Evolutionary conservation across 1,139 yeast species (phyloP).

Genomic region (Kodamaea alishanica): DNA sequence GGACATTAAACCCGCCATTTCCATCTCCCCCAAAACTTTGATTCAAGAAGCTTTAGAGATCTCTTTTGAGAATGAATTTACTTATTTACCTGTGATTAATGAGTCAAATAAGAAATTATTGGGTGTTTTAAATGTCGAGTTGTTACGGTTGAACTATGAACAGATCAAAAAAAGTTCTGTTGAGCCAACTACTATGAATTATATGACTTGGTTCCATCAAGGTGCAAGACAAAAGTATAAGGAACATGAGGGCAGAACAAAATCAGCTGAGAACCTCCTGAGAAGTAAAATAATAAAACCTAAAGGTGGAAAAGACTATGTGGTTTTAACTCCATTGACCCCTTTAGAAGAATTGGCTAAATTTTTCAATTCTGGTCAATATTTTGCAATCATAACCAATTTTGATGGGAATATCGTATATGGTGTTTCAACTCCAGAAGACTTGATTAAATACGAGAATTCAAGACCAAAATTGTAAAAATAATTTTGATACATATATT

Average conservation of each 20-base stretch:
- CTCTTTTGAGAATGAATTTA: slow-evolving; percentile 55
- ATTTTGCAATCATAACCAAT: slow-evolving; percentile 59
- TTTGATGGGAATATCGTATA: slow-evolving; percentile 52
- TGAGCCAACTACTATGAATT: slow-evolving; percentile 33
- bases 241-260: slow-evolving; percentile 13
- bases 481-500: background rate
- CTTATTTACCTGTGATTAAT: slow-evolving; percentile 56
- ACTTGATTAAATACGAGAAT: slow-evolving; percentile 49
- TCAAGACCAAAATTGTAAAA: slow-evolving; percentile 46
- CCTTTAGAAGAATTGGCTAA: slow-evolving; percentile 54
- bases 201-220: slow-evolving; percentile 46
- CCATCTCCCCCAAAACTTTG: slow-evolving; percentile 52
- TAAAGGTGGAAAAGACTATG: slow-evolving; percentile 30
- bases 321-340: slow-evolving; percentile 52
- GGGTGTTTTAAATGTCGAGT: slow-evolving; percentile 56
- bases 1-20: slow-evolving; percentile 58
- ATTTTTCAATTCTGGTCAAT: slow-evolving; percentile 50
- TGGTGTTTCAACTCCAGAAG: slow-evolving; percentile 66
- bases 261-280: slow-evolving; percentile 10
- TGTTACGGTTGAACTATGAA: slow-evolving; percentile 26
- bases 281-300: slow-evolving; percentile 31
- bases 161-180: slow-evolving; percentile 23
- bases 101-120: slow-evolving; percentile 46
- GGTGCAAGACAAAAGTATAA: slow-evolving; percentile 34
- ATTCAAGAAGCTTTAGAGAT: slow-evolving; percentile 45